Percentiles rank a stretch among this genome's conserved stretches.
phyloP scores from a whole-genome alignment of 1,139 yeast species.

The Geotrichum bryndzae region DNA sequence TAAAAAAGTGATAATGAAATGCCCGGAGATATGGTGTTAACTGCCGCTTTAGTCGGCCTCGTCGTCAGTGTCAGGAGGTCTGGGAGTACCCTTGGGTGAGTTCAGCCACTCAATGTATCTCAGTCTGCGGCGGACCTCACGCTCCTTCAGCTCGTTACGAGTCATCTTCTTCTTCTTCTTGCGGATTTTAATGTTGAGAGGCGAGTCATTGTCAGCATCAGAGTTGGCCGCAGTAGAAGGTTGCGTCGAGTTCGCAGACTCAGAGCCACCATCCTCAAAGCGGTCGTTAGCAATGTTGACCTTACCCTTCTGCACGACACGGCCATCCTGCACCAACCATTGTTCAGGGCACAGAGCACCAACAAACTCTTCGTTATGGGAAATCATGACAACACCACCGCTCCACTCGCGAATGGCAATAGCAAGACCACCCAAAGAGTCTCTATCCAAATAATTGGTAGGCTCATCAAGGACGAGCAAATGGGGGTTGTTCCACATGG shows the following conservation, averaged over 20 bases:
- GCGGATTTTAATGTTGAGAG: slow-evolving; percentile 91
- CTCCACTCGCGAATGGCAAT: slow-evolving; percentile 96
- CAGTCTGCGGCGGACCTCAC: slow-evolving; percentile 89
- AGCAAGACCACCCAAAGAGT: slow-evolving; percentile 94
- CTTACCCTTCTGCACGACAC: slow-evolving; percentile 75
- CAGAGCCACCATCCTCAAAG: slow-evolving; percentile 65
- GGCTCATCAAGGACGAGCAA: slow-evolving; percentile 96
- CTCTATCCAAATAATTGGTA: slow-evolving; percentile 95
- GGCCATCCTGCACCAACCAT: slow-evolving; percentile 94
- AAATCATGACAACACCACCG: slow-evolving; percentile 98
- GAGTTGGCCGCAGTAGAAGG: slow-evolving; percentile 14
- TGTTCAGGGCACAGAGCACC: slow-evolving; percentile 98
- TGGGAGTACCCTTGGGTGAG: slow-evolving; percentile 96
- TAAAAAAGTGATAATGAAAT: not conserved
- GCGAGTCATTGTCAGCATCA: slow-evolving; percentile 53
- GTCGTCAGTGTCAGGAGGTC: slow-evolving; percentile 87
- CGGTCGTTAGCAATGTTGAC: slow-evolving; percentile 67
- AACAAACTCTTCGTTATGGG: slow-evolving; percentile 94
- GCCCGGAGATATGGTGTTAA: not conserved
- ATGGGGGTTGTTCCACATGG: slow-evolving; percentile 99
- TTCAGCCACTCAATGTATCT: slow-evolving; percentile 93
- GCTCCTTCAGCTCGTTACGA: slow-evolving; percentile 86
- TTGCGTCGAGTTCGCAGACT: slow-evolving; percentile 14
- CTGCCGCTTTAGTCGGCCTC: slow-evolving; percentile 50
- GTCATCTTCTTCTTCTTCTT: slow-evolving; percentile 84